Base-by-base conservation (phyloP, 1,139 yeast genomes). In the Yamadazyma diospyri region DNA sequence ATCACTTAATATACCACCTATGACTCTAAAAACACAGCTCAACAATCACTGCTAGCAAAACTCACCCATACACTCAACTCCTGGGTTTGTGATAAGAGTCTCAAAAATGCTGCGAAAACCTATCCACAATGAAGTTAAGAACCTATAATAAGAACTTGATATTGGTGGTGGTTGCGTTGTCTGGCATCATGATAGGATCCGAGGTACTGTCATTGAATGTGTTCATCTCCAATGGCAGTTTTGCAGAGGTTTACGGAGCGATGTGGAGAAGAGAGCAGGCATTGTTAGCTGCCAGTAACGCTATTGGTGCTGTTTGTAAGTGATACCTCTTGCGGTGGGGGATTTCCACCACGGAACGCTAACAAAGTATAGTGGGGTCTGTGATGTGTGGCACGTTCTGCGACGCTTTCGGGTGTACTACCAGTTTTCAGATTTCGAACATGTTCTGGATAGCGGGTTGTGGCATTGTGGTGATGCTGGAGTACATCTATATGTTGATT, bases 181-280 rank as follows among this genome's bases (percentile, higher is more conserved):
- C 59, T 1, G 63, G 68, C n/a, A 36, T 60, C 20, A 42, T 59
- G 20, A 38, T 60, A n/a, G 66, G 66, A 1, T 45, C 59, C 39
- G 69, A 64, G 36, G 39, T 53, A 14, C 43, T 59, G 5, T 51
- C 65, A 1, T 42, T 57, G 25, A 41, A 51, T 16, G 49, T 57
- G 1, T 50, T 58, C 33, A 39, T 57, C 23, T 44, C 51, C 8
- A 45, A 57, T 6, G 35, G 40, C 5, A 47, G 45, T 24, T 60
- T 62, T 29, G 39, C 40, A 23, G 43, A 39, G 4, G 57, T 46
- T 35, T 64, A 48, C 40, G 58, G 57, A 10, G 36, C 30, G 2
- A 41, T 53, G 7, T 33, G 50, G 6, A 43, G 41, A 9, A 40
- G 57, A 39, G 67, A 62, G 32, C 52, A 47, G 8, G 50, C 53